A percentile compares a stretch with the other conserved stretches of the same genome.
Evolutionary conservation across 208 protist genomes (phyloP).

Genomic region (Trypanosoma avium): DNA sequence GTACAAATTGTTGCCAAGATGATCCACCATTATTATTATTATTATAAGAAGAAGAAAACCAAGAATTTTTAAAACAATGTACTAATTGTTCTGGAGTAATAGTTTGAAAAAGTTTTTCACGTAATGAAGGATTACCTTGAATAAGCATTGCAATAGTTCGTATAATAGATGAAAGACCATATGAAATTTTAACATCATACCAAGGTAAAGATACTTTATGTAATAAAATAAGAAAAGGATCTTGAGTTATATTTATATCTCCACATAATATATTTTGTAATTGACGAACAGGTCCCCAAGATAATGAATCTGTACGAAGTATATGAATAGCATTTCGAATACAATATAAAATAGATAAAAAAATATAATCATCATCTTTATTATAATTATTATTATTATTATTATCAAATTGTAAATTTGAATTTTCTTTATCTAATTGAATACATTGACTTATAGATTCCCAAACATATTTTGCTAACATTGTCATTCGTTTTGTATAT

Average conservation of each 20-base stretch:
- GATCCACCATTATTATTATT: background rate
- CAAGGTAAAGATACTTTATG: slow-evolving; percentile 52
- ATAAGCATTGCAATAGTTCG: slow-evolving; percentile 32
- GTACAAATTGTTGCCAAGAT: slow-evolving; percentile 30
- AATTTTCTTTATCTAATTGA: slow-evolving; percentile 6
- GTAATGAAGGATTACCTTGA: slow-evolving; percentile 28
- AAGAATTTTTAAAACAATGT: slow-evolving; percentile 28
- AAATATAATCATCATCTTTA: slow-evolving; percentile 15
- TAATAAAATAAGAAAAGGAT: slow-evolving; percentile 48
- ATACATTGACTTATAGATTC: slow-evolving; percentile 32
- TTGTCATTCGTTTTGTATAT: slow-evolving; percentile 31
- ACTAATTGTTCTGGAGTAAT: slow-evolving; percentile 35
- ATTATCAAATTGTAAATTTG: too few relatives aligned
- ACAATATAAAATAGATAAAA: slow-evolving; percentile 39
- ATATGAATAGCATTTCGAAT: slow-evolving; percentile 29
- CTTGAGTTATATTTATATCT: slow-evolving; percentile 7
- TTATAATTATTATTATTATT: background rate
- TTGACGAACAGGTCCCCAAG: slow-evolving; percentile 27
- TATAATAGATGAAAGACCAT: slow-evolving; percentile 30
- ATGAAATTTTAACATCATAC: slow-evolving; percentile 25
- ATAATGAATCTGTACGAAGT: slow-evolving; percentile 7
- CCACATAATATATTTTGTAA: slow-evolving; percentile 48
- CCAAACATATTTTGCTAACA: slow-evolving; percentile 33
- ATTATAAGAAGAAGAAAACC: slow-evolving; percentile 32
- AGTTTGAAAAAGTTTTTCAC: slow-evolving; percentile 25